phyloP scores from a whole-genome alignment of 345 rosid genomes.

The Pugionium dolabratum region DNA sequence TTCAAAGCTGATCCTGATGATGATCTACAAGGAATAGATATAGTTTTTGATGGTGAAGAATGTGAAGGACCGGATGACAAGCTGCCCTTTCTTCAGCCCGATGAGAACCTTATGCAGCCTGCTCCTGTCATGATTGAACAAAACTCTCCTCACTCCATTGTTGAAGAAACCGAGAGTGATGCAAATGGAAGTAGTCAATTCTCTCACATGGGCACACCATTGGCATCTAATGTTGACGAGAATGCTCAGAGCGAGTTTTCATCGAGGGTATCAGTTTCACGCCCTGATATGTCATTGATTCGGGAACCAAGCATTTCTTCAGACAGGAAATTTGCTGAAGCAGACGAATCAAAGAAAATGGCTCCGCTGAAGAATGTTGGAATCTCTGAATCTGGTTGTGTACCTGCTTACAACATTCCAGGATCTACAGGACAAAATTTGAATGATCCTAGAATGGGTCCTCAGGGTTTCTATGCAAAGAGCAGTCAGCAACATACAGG shows the following conservation, averaged over 20 bases:
- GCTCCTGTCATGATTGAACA: constrained; percentile 68
- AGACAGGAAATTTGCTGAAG: constrained; percentile 70
- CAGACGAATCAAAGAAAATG: constrained; percentile 64
- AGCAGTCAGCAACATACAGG: constrained; percentile 59
- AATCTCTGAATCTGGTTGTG: constrained; percentile 59
- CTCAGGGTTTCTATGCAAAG: constrained; percentile 65
- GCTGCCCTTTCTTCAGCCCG: constrained; percentile 87
- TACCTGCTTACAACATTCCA: constrained; percentile 52
- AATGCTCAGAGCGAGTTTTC: constrained; percentile 83
- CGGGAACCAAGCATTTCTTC: constrained; percentile 85
- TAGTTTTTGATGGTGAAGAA: constrained; percentile 94
- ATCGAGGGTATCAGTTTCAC: constrained; percentile 82
- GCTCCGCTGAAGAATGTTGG: constrained; percentile 44
- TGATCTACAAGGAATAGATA: constrained; percentile 93
- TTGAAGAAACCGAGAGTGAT: constrained; percentile 91
- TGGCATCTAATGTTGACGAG: constrained; percentile 69
- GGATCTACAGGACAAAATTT: constrained; percentile 48
- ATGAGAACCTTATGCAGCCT: constrained; percentile 79
- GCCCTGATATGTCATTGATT: constrained; percentile 66
- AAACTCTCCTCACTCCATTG: constrained; percentile 86
- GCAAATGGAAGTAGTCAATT: constrained; percentile 70
- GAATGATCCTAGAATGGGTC: constrained; percentile 61
- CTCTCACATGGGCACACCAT: constrained; percentile 67
- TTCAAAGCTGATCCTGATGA: constrained; percentile 85
- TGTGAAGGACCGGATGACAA: constrained; percentile 83